phyloP scores from a whole-genome alignment of 2,329 filamentous ascomycete species.

The Dichotomopilus funicola region DNA sequence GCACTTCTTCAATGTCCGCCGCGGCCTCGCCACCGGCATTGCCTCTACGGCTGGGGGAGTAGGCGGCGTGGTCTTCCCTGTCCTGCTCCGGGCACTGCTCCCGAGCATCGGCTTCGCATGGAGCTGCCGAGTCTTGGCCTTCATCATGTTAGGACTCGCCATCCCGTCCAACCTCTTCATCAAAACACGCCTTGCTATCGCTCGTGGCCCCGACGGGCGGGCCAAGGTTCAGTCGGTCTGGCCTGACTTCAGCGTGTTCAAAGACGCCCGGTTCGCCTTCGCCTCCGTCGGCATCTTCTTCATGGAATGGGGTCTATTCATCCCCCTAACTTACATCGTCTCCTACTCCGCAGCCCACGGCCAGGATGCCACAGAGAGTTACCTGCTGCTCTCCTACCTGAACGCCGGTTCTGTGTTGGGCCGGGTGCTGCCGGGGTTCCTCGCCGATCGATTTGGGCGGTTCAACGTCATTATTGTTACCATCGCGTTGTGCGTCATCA shows the following conservation, averaged over 20 bases:
- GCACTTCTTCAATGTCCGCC: constrained; percentile 69
- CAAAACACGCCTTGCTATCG: constrained; percentile 48
- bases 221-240: constrained; percentile 31
- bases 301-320: constrained; percentile 63
- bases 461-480: constrained; percentile 75
- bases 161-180: constrained; percentile 43
- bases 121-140: constrained; percentile 43
- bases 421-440: constrained; percentile 65
- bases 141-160: constrained; percentile 42
- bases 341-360: constrained; percentile 60
- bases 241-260: constrained; percentile 58
- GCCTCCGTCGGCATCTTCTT: constrained; percentile 60
- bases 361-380: constrained; percentile 55
- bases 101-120: constrained; percentile 43
- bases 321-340: constrained; percentile 71
- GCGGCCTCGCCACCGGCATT: constrained; percentile 74
- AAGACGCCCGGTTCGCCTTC: constrained; percentile 52
- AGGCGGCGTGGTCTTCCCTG: constrained; percentile 60
- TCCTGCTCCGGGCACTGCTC: constrained; percentile 41
- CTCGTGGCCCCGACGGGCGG: constrained; percentile 31
- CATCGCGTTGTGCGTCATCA: constrained; percentile 48
- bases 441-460: constrained; percentile 69
- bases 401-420: constrained; percentile 75
- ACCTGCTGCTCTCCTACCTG: constrained; percentile 72
- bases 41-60: constrained; percentile 67